A percentile compares a stretch with the other conserved stretches of the same genome.
Conservation (phyloP, 2,329 filamentous ascomycete genomes). For the Magnaporthiopsis rhizophila region DNA sequence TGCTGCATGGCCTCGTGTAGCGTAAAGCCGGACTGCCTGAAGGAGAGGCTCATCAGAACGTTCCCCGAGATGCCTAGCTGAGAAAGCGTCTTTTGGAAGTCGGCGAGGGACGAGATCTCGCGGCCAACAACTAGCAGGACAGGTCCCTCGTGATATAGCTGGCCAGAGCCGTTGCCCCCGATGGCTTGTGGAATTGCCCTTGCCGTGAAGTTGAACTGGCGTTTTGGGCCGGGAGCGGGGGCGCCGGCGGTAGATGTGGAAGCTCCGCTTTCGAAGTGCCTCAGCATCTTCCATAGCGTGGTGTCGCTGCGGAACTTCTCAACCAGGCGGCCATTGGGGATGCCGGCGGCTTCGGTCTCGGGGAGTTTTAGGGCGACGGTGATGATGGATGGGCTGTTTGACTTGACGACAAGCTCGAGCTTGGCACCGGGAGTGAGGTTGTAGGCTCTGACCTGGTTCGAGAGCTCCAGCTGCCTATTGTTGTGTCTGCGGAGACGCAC, state of each 20-base stretch:
- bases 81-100: conserved; percentile 81
- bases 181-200: conserved; percentile 61
- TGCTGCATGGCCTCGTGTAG: conserved; percentile 78
- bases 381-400: conserved; percentile 76
- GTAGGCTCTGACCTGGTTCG: conserved; percentile 73
- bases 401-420: conserved; percentile 81
- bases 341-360: conserved; percentile 53
- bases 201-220: conserved; percentile 70
- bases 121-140: conserved; percentile 76
- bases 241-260: conserved; percentile 2
- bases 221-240: conserved; percentile 38
- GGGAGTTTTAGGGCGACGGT: conserved; percentile 85
- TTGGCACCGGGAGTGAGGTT: conserved; percentile 81
- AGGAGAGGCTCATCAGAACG: conserved; percentile 69
- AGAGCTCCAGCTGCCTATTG: conserved; percentile 79
- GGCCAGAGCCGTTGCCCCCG: conserved; percentile 53
- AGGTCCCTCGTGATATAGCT: conserved; percentile 82
- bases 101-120: conserved; percentile 66
- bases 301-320: conserved; percentile 86
- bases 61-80: conserved; percentile 81
- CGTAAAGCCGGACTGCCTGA: conserved; percentile 67
- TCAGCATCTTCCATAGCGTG: conserved; percentile 80
- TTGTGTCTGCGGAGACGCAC: conserved; percentile 49
- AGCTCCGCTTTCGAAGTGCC: conserved; percentile 63
- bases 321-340: conserved; percentile 59